Percentiles rank a stretch among this genome's conserved stretches.
phyloP scores from a whole-genome alignment of 208 protist species.

The Crithidia sp. region DNA sequence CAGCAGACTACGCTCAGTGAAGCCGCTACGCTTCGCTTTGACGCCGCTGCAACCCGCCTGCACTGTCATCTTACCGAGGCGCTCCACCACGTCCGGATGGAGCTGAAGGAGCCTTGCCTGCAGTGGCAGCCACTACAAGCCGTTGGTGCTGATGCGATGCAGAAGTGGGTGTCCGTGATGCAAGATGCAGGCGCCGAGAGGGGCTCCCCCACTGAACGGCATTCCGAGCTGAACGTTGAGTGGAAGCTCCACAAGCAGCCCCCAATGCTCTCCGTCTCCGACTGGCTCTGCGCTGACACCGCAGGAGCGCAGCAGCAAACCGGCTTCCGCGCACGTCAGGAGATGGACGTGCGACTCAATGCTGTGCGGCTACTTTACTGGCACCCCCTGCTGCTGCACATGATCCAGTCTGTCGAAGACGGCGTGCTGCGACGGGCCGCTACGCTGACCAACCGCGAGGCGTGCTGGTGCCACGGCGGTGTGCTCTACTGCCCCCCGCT shows the following conservation, averaged over 20 bases:
- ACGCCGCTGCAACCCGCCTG: not conserved
- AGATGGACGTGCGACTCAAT: slow-evolving; percentile 14
- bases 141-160: not conserved
- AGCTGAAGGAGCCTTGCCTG: slow-evolving; percentile 1
- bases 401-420: slow-evolving; percentile 16
- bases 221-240: slow-evolving; percentile 10
- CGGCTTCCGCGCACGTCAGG: slow-evolving; percentile 30
- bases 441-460: slow-evolving; percentile 20
- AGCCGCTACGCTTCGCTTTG: slow-evolving; percentile 8
- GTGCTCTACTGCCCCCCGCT: slow-evolving; percentile 27
- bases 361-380: slow-evolving; percentile 22
- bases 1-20: not conserved
- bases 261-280: slow-evolving; percentile 32
- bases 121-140: slow-evolving; percentile 11
- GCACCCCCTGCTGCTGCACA: slow-evolving; percentile 27
- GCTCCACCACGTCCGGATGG: slow-evolving; percentile 7
- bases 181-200: not conserved
- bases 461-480: slow-evolving; percentile 30
- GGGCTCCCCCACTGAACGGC: not conserved
- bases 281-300: slow-evolving; percentile 15
- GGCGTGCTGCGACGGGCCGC: slow-evolving; percentile 18
- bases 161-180: slow-evolving; percentile 19
- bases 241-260: slow-evolving; percentile 20
- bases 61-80: slow-evolving; percentile 30
- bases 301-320: not conserved